A percentile compares a stretch with the other conserved stretches of the same genome.
Evolutionary conservation across 202 grass and related monocot species (phyloP).

Genomic region (Zizania palustris): DNA sequence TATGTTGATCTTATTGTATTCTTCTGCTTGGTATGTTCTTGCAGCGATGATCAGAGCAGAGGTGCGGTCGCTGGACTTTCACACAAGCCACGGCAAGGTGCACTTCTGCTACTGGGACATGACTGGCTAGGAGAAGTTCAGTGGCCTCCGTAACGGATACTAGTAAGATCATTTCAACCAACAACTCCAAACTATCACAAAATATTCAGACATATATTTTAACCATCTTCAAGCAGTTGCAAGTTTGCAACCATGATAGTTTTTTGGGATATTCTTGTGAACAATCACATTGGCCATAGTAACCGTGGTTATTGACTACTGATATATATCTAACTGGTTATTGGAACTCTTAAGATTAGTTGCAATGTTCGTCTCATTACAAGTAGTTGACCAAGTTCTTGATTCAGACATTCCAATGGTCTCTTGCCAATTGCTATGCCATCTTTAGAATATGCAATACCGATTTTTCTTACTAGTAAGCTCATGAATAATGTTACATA

Average conservation of each 20-base stretch:
- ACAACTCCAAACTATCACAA: neutral
- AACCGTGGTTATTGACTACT: neutral
- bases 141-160: slow-evolving; percentile 71
- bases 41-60: slow-evolving; percentile 76
- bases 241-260: neutral
- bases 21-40: slow-evolving; percentile 5
- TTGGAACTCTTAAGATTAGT: neutral
- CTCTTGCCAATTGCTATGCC: neutral
- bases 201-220: slow-evolving; percentile 12
- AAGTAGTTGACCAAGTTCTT: neutral
- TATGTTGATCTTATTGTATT: neutral
- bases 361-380: neutral
- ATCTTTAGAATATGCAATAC: neutral
- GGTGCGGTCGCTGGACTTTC: slow-evolving; percentile 67
- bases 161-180: slow-evolving; percentile 48
- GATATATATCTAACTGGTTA: neutral
- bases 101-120: slow-evolving; percentile 73
- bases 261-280: neutral
- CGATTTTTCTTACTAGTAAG: neutral
- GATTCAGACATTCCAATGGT: neutral
- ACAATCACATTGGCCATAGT: neutral
- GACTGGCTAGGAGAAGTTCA: slow-evolving; percentile 68
- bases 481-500: neutral
- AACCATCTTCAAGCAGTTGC: neutral
- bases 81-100: slow-evolving; percentile 57